A percentile compares a stretch with the other conserved stretches of the same genome.
Evolutionary conservation across 805 yeast genomes (phyloP).

Genomic region (Starmerella riodocensis): DNA sequence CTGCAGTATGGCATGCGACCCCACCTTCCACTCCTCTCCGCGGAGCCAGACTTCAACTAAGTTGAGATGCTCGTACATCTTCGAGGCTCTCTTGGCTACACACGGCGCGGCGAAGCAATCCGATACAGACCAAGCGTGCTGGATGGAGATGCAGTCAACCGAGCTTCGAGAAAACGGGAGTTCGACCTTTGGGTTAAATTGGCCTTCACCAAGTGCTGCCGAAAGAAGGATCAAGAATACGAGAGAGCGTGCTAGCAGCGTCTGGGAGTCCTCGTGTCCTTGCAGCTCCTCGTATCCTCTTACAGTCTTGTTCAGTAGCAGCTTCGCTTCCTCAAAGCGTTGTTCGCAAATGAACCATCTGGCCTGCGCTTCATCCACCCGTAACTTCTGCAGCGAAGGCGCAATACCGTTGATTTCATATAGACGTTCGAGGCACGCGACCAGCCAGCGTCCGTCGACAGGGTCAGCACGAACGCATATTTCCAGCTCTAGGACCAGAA

Average conservation of each 20-base stretch:
- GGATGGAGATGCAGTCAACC: not conserved
- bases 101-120: not conserved
- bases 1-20: not conserved
- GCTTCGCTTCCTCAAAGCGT: not conserved
- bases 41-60: not conserved
- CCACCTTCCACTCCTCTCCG: not conserved
- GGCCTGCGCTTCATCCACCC: slow-evolving; percentile 1
- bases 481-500: not conserved
- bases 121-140: not conserved
- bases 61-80: not conserved
- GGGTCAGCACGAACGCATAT: not conserved
- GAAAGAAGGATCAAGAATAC: slow-evolving; percentile 4
- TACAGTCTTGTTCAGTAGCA: not conserved
- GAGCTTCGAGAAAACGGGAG: not conserved
- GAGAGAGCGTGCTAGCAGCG: not conserved
- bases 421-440: not conserved
- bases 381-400: not conserved
- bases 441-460: not conserved
- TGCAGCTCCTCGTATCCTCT: slow-evolving; percentile 3
- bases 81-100: not conserved
- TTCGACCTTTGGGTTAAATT: not conserved
- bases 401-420: not conserved
- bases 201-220: slow-evolving; percentile 1
- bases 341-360: not conserved
- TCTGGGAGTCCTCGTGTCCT: not conserved